Percentiles rank a stretch among this genome's conserved stretches.
Conservation (phyloP, 2,329 filamentous ascomycete species). For the Phyllosticta capitalensis region DNA sequence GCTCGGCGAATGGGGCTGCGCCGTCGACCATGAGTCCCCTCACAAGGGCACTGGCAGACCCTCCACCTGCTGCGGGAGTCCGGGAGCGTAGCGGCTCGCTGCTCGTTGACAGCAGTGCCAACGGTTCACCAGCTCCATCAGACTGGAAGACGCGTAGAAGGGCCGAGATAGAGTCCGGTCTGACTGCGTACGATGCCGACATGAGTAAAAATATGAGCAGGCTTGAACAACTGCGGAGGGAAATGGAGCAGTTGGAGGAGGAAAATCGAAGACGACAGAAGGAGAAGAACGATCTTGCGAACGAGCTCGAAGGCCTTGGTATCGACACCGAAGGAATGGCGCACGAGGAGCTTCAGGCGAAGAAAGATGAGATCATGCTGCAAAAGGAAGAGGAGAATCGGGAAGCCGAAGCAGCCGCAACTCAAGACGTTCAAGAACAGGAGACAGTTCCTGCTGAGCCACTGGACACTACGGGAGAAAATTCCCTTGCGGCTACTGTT, state of each 20-base stretch:
- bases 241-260: constrained; percentile 35
- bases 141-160: constrained; percentile 33
- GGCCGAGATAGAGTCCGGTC: constrained; percentile 39
- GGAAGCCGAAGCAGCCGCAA: background rate
- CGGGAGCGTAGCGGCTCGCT: background rate
- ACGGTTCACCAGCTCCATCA: background rate
- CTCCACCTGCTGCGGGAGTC: background rate
- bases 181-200: constrained; percentile 38
- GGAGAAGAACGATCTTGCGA: constrained; percentile 34
- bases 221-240: constrained; percentile 32
- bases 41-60: background rate
- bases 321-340: constrained; percentile 39
- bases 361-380: constrained; percentile 29
- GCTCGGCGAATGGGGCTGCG: background rate
- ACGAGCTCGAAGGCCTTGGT: constrained; percentile 40
- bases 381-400: constrained; percentile 13
- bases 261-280: constrained; percentile 31
- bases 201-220: constrained; percentile 30
- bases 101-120: background rate
- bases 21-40: background rate
- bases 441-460: background rate
- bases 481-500: background rate
- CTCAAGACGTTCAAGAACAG: background rate
- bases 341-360: constrained; percentile 35
- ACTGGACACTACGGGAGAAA: background rate